A percentile compares a stretch with the other conserved stretches of the same genome.
Conservation (phyloP, 306 rosid genomes). For the Erythrophleum fordii region DNA sequence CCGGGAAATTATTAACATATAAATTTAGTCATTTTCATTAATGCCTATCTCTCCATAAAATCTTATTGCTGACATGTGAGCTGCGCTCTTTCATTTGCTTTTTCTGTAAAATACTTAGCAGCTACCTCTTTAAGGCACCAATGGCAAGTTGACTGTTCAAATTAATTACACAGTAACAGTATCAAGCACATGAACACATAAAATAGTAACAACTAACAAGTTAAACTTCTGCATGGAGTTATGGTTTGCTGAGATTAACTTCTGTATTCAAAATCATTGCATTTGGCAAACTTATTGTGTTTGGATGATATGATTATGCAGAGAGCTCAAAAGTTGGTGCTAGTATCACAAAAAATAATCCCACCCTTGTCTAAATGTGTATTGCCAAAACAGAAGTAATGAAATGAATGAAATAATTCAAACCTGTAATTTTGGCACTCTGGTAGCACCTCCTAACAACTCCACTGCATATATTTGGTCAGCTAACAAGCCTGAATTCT, state of each 20-base stretch:
- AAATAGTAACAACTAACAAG: background rate
- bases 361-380: slow-evolving; percentile 28
- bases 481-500: slow-evolving; percentile 65
- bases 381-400: slow-evolving; percentile 9
- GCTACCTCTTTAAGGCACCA: slow-evolving; percentile 2
- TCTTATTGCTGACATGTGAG: background rate
- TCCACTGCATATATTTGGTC: slow-evolving; percentile 90
- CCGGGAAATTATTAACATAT: background rate
- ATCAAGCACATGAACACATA: slow-evolving; percentile 10
- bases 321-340: slow-evolving; percentile 20
- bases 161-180: slow-evolving; percentile 7
- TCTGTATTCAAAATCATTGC: slow-evolving; percentile 28
- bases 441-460: slow-evolving; percentile 95
- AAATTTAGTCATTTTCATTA: slow-evolving; percentile 8
- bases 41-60: slow-evolving; percentile 14
- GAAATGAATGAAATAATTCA: slow-evolving; percentile 40
- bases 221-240: background rate
- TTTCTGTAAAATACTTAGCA: background rate
- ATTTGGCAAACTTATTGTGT: slow-evolving; percentile 18
- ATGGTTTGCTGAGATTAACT: slow-evolving; percentile 16
- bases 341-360: slow-evolving; percentile 30
- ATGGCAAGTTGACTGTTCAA: background rate
- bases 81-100: background rate
- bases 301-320: background rate
- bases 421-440: slow-evolving; percentile 98